phyloP scores from a whole-genome alignment of 352 stramenopile species.

The Globisporangium echinulatum region DNA sequence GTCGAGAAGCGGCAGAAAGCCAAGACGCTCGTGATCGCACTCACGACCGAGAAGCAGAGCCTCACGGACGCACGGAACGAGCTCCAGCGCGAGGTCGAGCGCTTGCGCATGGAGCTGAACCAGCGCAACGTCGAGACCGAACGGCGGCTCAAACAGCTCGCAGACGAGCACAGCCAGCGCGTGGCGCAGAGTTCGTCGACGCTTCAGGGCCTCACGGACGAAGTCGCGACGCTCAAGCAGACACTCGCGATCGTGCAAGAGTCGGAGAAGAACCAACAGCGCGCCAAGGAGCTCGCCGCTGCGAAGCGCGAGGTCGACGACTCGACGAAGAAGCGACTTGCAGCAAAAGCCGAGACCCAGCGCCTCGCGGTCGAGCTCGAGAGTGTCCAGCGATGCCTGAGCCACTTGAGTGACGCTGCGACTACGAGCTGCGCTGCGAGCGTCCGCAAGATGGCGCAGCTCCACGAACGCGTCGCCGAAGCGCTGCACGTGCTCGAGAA shows the following conservation, averaged over 20 bases:
- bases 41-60: constrained; percentile 60
- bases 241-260: constrained; percentile 56
- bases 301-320: constrained; percentile 73
- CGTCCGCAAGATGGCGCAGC: constrained; percentile 47
- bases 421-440: constrained; percentile 47
- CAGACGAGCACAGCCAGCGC: constrained; percentile 51
- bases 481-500: constrained; percentile 65
- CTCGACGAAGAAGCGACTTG: constrained; percentile 75
- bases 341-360: constrained; percentile 76
- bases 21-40: constrained; percentile 54
- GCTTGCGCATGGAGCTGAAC: constrained; percentile 71
- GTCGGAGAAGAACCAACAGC: constrained; percentile 64
- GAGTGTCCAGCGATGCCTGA: constrained; percentile 54
- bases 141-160: constrained; percentile 47
- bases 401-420: constrained; percentile 44
- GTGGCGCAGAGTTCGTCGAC: constrained; percentile 29
- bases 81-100: constrained; percentile 60
- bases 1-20: constrained; percentile 68
- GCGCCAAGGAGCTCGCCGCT: constrained; percentile 51
- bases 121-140: constrained; percentile 73
- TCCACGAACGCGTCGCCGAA: constrained; percentile 67
- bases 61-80: constrained; percentile 36
- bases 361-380: constrained; percentile 73
- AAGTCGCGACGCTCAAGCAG: constrained; percentile 53
- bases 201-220: constrained; percentile 49